Evolutionary conservation across 768 basidiomycete genomes (phyloP), one percentile per base, ranked within the genome.

Genomic region (Lentinula raphanica): DNA sequence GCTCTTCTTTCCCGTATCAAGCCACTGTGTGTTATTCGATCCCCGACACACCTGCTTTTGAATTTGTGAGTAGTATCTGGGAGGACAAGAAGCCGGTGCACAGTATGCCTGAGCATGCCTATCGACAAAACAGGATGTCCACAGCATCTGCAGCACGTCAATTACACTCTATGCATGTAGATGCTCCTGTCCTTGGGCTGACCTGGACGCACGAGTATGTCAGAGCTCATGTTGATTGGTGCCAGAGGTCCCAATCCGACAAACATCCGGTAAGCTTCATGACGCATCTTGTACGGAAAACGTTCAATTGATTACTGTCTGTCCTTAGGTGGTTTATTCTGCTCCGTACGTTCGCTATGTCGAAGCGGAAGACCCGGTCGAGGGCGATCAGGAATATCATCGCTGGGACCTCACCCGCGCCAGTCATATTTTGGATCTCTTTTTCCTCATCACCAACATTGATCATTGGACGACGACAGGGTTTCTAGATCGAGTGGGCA

Each of bases 21-120:
- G 75, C 73, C 28, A 83, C 81, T 0, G 77, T 80, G 1, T 76
- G 79, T 55, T 71, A 71, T 13, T 74, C 74, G 49, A 73, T 80
- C 11, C 79, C 82, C 0, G 76, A 77, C 31, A 70, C 67, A 49
- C 71, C 76, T 1, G 72, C 74, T 9, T 82, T 83, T 62, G 81
- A 83, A 66, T 81, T 84, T 58, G 72, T 71, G 13, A 80, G 83
- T 62, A 76, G 77, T 56, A 68, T 84, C 50, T 83, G 79, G 79
- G 81, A 85, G 62, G 82, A 85, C 68, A 85, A 85, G 72, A 85
- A 83, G 56, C 78, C 80, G 0, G 69, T 74, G 11, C 78, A 82
- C 45, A 63, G 71, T 4, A 65, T 79, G 60, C 72, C 80, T 2
- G 80, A 79, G 45, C 76, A 79, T 57, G 83, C 83, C 1, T 82